Conservation (phyloP, 2,329 filamentous ascomycete genomes). For the Aspergillus novofumigatus region DNA sequence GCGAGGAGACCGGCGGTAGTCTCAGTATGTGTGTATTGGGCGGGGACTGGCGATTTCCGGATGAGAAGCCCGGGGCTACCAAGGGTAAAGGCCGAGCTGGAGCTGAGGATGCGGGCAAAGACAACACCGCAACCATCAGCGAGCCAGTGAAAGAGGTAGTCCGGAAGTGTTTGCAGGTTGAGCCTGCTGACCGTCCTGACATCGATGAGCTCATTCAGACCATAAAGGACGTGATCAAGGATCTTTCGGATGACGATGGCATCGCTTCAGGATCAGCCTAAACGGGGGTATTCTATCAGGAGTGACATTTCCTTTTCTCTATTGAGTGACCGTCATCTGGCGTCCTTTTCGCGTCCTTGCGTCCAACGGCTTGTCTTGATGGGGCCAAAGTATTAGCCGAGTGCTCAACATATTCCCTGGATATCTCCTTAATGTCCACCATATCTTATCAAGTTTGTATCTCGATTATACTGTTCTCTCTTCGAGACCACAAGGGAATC, state of each 20-base stretch:
- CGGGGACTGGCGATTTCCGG: conserved; percentile 94
- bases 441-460: neutral
- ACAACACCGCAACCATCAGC: conserved; percentile 60
- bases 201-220: conserved; percentile 77
- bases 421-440: neutral
- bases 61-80: conserved; percentile 64
- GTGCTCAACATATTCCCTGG: neutral
- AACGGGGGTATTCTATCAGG: neutral
- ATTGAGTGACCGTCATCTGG: neutral
- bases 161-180: conserved; percentile 76
- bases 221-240: conserved; percentile 68
- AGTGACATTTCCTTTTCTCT: neutral
- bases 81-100: conserved; percentile 53
- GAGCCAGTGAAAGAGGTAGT: conserved; percentile 84
- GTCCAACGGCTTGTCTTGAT: neutral
- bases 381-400: neutral
- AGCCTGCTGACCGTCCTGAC: conserved; percentile 82
- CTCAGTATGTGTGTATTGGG: conserved; percentile 88
- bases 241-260: conserved; percentile 60
- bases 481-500: neutral
- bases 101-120: conserved; percentile 19
- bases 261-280: conserved; percentile 22
- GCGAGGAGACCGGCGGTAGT: conserved; percentile 91
- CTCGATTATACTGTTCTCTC: neutral
- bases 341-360: neutral